These are phyloP conservation scores for Gossypium armourianum DNA, from an alignment of 441 rosid genomes.

Conservation along the genomic window DNA sequence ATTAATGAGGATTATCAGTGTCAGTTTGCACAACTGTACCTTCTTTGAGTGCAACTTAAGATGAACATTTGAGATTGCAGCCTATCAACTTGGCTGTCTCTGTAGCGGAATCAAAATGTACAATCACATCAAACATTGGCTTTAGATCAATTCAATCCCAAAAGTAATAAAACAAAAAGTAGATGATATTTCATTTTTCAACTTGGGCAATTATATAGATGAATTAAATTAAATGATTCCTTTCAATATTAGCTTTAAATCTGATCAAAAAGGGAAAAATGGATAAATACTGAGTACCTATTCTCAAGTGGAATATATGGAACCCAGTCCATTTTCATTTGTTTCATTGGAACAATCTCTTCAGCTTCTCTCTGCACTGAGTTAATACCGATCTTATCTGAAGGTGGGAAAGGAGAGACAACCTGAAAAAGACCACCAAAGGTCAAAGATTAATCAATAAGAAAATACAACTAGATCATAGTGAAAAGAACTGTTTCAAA, in stretches of 20 bases:
- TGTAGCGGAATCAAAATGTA: conserved; percentile 26
- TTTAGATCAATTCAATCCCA: not conserved
- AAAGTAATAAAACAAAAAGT: not conserved
- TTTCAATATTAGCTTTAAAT: not conserved
- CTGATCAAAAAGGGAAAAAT: not conserved
- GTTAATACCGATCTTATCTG: conserved; percentile 83
- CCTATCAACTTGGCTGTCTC: conserved; percentile 68
- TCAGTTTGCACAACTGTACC: conserved; percentile 27
- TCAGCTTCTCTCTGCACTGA: conserved; percentile 86
- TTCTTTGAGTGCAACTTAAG: conserved; percentile 74
- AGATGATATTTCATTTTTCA: not conserved
- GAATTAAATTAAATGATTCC: not conserved
- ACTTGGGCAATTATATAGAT: not conserved
- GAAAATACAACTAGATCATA: not conserved
- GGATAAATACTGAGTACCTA: conserved; percentile 34
- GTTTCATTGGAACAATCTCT: conserved; percentile 87
- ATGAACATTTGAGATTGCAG: conserved; percentile 59
- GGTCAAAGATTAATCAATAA: not conserved
- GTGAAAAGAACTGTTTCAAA: not conserved
- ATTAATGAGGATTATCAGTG: not conserved
- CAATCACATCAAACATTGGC: not conserved
- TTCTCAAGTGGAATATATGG: conserved; percentile 86
- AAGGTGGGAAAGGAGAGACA: conserved; percentile 82
- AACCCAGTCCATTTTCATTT: conserved; percentile 97
- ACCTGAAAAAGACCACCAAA: conserved; percentile 33